Conservation (phyloP, 2,329 filamentous ascomycete genomes). For the Mycosphaerella arachidis region DNA sequence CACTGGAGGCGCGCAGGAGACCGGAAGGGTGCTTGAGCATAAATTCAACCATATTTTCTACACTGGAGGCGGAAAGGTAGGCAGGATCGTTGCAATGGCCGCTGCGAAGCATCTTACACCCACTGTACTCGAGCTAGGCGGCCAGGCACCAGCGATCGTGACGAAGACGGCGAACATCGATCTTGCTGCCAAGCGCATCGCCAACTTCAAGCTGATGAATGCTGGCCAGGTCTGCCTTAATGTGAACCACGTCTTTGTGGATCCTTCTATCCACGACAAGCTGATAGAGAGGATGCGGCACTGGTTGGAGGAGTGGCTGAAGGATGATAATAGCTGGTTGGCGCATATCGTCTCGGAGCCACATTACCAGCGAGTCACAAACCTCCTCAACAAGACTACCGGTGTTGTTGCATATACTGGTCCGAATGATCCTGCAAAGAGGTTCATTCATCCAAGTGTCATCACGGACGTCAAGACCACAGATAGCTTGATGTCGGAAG, state of each 20-base stretch:
- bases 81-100: constrained; percentile 63
- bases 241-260: constrained; percentile 82
- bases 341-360: constrained; percentile 70
- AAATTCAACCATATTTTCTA: constrained; percentile 90
- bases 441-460: constrained; percentile 82
- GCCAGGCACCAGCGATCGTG: constrained; percentile 74
- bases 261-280: constrained; percentile 63
- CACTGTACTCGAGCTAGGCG: constrained; percentile 73
- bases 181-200: constrained; percentile 71
- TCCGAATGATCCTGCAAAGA: constrained; percentile 67
- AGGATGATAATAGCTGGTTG: constrained; percentile 70
- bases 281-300: constrained; percentile 70
- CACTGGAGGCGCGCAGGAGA: constrained; percentile 74
- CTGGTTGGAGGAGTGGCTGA: constrained; percentile 70
- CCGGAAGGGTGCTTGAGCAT: constrained; percentile 70
- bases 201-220: constrained; percentile 81
- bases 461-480: constrained; percentile 68
- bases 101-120: constrained; percentile 74
- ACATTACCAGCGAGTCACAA: constrained; percentile 76
- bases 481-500: constrained; percentile 71
- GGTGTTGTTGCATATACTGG: constrained; percentile 85
- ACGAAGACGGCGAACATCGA: constrained; percentile 72
- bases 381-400: constrained; percentile 72
- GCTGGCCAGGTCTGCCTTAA: constrained; percentile 85
- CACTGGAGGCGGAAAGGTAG: constrained; percentile 69